Percentiles rank a stretch among this genome's conserved stretches.
phyloP scores from a whole-genome alignment of 805 yeast genomes.

The Sugiyamaella valdiviana region DNA sequence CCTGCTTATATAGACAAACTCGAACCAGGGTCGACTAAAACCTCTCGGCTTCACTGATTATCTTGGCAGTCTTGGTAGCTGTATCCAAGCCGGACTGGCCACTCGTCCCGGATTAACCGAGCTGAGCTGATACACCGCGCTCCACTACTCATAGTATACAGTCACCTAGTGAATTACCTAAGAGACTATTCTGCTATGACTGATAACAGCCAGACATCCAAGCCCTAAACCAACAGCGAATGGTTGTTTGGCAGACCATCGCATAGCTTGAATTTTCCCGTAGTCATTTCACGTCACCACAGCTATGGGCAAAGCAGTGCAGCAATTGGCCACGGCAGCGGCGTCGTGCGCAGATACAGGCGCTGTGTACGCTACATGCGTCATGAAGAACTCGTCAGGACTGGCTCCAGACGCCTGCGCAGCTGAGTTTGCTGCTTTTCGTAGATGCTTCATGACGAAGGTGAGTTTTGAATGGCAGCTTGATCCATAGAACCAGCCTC shows the following conservation, averaged over 20 bases:
- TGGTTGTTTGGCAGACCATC: background rate
- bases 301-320: constrained; percentile 7
- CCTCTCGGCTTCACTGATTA: too few relatives aligned
- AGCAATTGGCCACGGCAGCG: constrained; percentile 11
- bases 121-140: too few relatives aligned
- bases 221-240: background rate
- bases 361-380: constrained; percentile 17
- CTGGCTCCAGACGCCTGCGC: constrained; percentile 12
- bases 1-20: too few relatives aligned
- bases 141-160: too few relatives aligned
- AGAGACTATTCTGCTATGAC: too few relatives aligned
- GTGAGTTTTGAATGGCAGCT: constrained; percentile 11
- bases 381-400: constrained; percentile 11
- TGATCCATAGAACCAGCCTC: background rate
- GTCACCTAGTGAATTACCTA: too few relatives aligned
- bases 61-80: too few relatives aligned
- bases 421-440: constrained; percentile 16
- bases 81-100: too few relatives aligned
- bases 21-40: too few relatives aligned
- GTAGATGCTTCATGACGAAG: constrained; percentile 13
- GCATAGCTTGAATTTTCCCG: background rate
- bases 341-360: constrained; percentile 13
- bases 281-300: background rate
- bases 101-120: too few relatives aligned
- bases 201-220: too few relatives aligned